Percentiles rank a stretch among this genome's conserved stretches.
Conservation (phyloP, 805 yeast genomes). For the Dipodascus geniculatus region DNA sequence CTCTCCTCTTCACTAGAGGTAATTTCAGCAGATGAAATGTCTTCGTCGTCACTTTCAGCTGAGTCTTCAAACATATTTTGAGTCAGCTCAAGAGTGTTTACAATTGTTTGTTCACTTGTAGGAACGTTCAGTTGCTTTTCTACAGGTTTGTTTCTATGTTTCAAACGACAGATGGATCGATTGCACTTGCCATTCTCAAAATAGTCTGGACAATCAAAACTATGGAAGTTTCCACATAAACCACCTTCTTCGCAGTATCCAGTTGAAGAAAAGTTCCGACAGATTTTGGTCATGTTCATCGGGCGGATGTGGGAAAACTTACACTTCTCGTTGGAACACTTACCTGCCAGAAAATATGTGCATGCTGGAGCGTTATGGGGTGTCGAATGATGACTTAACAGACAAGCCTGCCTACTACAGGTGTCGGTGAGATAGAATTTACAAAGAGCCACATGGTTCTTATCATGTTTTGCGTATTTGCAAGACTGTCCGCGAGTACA, state of each 20-base stretch:
- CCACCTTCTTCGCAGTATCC: slow-evolving; percentile 60
- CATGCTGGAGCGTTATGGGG: slow-evolving; percentile 56
- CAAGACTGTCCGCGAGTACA: slow-evolving; percentile 45
- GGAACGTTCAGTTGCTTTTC: not conserved
- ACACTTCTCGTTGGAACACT: slow-evolving; percentile 40
- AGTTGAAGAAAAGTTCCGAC: slow-evolving; percentile 55
- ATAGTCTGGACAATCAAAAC: slow-evolving; percentile 58
- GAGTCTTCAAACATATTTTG: not conserved
- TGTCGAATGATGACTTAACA: slow-evolving; percentile 42
- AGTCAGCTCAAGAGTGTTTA: not conserved
- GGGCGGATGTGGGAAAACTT: slow-evolving; percentile 39
- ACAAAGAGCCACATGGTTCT: slow-evolving; percentile 43
- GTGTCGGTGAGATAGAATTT: slow-evolving; percentile 33
- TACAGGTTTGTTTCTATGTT: not conserved
- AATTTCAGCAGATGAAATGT: not conserved
- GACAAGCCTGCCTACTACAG: slow-evolving; percentile 41
- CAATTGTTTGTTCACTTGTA: not conserved
- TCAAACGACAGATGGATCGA: slow-evolving; percentile 15
- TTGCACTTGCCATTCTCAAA: slow-evolving; percentile 49
- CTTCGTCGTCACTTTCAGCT: not conserved
- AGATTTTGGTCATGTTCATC: slow-evolving; percentile 33
- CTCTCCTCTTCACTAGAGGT: not conserved
- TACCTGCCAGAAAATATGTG: slow-evolving; percentile 34
- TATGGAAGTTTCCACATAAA: slow-evolving; percentile 45
- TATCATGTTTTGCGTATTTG: slow-evolving; percentile 37